A percentile compares a stretch with the other conserved stretches of the same genome.
Evolutionary conservation across 163 green algal species (phyloP).

Genomic region (Chlorella variabilis): DNA sequence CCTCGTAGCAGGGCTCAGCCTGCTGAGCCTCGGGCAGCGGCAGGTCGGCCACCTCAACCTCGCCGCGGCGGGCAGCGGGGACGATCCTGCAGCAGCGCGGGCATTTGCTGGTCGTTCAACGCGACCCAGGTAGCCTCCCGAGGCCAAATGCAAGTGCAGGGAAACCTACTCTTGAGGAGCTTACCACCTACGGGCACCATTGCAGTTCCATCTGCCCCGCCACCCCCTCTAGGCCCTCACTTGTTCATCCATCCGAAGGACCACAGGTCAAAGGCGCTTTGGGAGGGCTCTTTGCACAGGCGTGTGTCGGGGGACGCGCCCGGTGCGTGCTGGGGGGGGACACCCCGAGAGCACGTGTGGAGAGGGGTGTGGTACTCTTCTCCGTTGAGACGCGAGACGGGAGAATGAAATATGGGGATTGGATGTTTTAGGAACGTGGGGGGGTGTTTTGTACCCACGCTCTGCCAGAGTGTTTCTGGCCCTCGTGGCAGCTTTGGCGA

Average conservation of each 20-base stretch:
- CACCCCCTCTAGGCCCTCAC: neutral
- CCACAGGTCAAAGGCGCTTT: slow-evolving; percentile 3
- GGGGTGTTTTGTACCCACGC: neutral
- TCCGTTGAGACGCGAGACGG: too few relatives aligned
- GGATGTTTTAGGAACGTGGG: neutral
- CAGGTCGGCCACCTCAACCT: slow-evolving; percentile 42
- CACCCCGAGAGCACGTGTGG: neutral
- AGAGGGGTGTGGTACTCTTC: neutral
- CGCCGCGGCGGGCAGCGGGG: slow-evolving; percentile 17
- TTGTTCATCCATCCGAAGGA: slow-evolving; percentile 47
- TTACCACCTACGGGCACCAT: too few relatives aligned
- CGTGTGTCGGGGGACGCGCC: neutral
- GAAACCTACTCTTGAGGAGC: too few relatives aligned
- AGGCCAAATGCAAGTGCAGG: too few relatives aligned
- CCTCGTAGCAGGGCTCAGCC: slow-evolving; percentile 42
- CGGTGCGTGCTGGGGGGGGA: neutral
- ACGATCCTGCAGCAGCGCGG: slow-evolving; percentile 19
- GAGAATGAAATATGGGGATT: neutral
- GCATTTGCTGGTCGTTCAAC: neutral
- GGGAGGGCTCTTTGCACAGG: slow-evolving; percentile 8
- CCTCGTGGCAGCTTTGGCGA: too few relatives aligned
- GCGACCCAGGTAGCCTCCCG: too few relatives aligned
- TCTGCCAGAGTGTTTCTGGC: too few relatives aligned
- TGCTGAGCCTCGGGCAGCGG: slow-evolving; percentile 47
- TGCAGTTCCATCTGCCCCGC: too few relatives aligned